phyloP scores from a whole-genome alignment of 2,329 filamentous ascomycete genomes.

The Neonectria hederae region DNA sequence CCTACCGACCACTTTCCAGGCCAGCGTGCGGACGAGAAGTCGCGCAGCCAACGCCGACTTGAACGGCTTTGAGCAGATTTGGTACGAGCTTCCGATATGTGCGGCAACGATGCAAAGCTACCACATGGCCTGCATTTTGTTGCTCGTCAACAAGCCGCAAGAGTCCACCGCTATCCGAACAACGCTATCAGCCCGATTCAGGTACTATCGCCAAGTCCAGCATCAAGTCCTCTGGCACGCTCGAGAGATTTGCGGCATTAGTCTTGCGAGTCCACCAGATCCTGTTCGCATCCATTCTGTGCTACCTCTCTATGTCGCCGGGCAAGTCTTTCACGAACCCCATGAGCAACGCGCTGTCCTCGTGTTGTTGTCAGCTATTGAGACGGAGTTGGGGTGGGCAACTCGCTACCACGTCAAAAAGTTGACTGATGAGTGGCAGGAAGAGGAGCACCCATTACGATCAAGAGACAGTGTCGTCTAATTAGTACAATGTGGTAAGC shows the following conservation, averaged over 20 bases:
- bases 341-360: conserved; percentile 66
- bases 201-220: conserved; percentile 29
- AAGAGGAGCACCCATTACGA: background rate
- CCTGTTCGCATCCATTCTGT: conserved; percentile 33
- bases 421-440: conserved; percentile 31
- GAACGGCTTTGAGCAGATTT: conserved; percentile 61
- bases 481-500: background rate
- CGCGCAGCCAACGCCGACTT: background rate
- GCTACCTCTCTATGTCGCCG: conserved; percentile 33
- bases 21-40: conserved; percentile 22
- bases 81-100: conserved; percentile 71
- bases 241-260: conserved; percentile 34
- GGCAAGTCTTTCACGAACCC: conserved; percentile 52
- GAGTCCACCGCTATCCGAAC: conserved; percentile 36
- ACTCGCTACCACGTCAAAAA: conserved; percentile 48
- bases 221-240: conserved; percentile 27
- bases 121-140: conserved; percentile 69
- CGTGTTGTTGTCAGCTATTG: conserved; percentile 64
- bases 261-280: conserved; percentile 30
- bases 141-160: conserved; percentile 61
- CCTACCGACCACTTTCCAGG: conserved; percentile 26
- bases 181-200: conserved; percentile 30
- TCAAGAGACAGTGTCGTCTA: background rate
- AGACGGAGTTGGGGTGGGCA: conserved; percentile 70
- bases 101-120: conserved; percentile 73